Evolutionary conservation across 2,329 filamentous ascomycete species (phyloP).

Genomic region (Hypoxylon sp.): DNA sequence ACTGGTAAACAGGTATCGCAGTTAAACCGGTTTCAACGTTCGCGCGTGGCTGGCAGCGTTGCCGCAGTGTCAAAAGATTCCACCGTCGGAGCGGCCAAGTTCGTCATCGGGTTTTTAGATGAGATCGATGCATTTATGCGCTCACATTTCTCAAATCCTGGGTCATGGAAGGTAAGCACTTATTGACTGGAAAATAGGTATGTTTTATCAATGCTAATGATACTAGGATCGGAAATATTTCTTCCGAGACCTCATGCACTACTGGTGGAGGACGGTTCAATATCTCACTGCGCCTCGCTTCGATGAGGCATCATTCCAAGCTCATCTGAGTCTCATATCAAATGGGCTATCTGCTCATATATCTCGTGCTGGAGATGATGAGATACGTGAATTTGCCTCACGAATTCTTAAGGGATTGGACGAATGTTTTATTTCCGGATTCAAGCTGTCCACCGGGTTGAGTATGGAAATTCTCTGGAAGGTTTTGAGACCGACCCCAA

Average conservation of each 20-base stretch:
- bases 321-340: slow-evolving; percentile 69
- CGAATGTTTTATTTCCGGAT: slow-evolving; percentile 76
- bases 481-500: slow-evolving; percentile 74
- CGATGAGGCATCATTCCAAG: slow-evolving; percentile 75
- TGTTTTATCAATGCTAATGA: slow-evolving; percentile 24
- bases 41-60: slow-evolving; percentile 68
- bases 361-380: slow-evolving; percentile 45
- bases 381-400: slow-evolving; percentile 58
- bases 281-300: slow-evolving; percentile 65
- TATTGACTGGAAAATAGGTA: neutral
- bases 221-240: slow-evolving; percentile 53
- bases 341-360: slow-evolving; percentile 59
- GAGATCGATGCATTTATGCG: slow-evolving; percentile 63
- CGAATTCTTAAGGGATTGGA: slow-evolving; percentile 62
- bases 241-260: slow-evolving; percentile 63
- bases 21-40: slow-evolving; percentile 74
- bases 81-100: slow-evolving; percentile 68
- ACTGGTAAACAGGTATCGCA: slow-evolving; percentile 66
- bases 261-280: slow-evolving; percentile 68
- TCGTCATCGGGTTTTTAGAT: slow-evolving; percentile 63
- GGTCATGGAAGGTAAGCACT: slow-evolving; percentile 54
- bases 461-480: slow-evolving; percentile 88
- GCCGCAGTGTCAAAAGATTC: slow-evolving; percentile 73
- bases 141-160: slow-evolving; percentile 47
- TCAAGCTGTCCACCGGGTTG: slow-evolving; percentile 80